These are phyloP conservation scores for Suillus luteus DNA, from an alignment of 768 basidiomycete genomes.

Conservation along the genomic window DNA sequence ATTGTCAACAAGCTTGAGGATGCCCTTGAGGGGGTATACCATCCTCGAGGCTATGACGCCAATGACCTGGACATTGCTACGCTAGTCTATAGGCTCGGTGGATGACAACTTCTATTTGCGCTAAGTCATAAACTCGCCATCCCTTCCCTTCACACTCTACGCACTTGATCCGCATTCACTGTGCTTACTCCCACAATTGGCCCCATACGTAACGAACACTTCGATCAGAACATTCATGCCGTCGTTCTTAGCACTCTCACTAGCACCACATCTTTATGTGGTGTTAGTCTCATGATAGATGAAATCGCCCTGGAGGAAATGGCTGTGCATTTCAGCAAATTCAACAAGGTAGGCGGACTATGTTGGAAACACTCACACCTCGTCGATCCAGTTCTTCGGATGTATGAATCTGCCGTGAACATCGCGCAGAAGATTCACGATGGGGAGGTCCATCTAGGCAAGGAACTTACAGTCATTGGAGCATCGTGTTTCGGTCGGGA, in stretches of 20 bases:
- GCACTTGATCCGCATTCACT: constrained; percentile 4
- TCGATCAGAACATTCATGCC: constrained; percentile 17
- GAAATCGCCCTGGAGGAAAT: constrained; percentile 17
- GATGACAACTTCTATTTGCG: constrained; percentile 16
- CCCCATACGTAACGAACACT: not conserved
- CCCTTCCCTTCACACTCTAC: constrained; percentile 18
- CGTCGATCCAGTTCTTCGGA: not conserved
- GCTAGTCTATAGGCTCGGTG: constrained; percentile 11
- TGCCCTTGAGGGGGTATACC: not conserved
- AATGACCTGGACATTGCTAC: constrained; percentile 17
- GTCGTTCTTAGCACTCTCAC: constrained; percentile 8
- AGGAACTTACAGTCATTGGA: constrained; percentile 19
- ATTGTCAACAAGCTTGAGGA: constrained; percentile 11
- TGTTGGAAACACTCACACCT: constrained; percentile 16
- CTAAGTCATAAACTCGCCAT: constrained; percentile 14
- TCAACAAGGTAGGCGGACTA: constrained; percentile 15
- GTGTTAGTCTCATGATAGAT: constrained; percentile 18
- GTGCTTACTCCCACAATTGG: constrained; percentile 15
- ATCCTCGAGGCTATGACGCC: not conserved
- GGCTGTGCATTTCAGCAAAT: constrained; percentile 11
- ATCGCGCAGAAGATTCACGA: constrained; percentile 2
- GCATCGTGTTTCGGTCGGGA: constrained; percentile 9
- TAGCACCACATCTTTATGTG: not conserved
- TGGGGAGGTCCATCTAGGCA: constrained; percentile 15
- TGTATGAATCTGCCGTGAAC: constrained; percentile 10